These are phyloP conservation scores for Neonectria coccinea DNA, from an alignment of 2,329 filamentous ascomycete genomes.

Conservation along the genomic window DNA sequence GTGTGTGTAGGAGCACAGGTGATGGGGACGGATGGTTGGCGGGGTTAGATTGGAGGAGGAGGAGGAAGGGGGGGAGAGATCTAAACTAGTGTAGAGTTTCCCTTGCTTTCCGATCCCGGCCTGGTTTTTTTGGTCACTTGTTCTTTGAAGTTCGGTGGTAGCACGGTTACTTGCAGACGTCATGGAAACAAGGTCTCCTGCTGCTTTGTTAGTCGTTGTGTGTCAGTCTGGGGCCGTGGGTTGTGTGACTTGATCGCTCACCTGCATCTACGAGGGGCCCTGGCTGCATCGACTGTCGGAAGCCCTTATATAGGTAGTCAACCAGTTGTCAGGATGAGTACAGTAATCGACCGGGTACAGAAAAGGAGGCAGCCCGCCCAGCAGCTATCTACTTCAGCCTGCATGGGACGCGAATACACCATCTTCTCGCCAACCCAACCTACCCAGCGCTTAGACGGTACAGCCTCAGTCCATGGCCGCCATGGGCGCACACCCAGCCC, in stretches of 20 bases:
- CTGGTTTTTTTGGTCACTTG: not conserved
- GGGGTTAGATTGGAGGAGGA: not conserved
- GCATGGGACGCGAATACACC: too few species aligned
- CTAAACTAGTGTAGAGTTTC: not conserved
- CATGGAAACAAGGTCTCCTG: not conserved
- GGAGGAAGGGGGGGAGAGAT: not conserved
- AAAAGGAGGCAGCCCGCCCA: not conserved
- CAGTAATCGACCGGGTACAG: not conserved
- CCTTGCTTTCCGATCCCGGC: slow-evolving; percentile 9
- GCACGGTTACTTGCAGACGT: not conserved
- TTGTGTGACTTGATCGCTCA: slow-evolving; percentile 25
- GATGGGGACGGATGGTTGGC: not conserved
- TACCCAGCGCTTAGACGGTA: not conserved
- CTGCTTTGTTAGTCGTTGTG: too few species aligned
- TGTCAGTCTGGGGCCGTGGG: too few species aligned
- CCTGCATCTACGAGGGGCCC: slow-evolving; percentile 14
- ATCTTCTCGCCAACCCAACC: too few species aligned
- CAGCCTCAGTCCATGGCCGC: slow-evolving; percentile 21
- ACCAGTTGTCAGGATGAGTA: too few species aligned
- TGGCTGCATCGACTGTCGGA: too few species aligned
- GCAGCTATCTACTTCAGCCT: too few species aligned
- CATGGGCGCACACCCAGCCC: not conserved
- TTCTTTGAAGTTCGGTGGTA: too few species aligned
- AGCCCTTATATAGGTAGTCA: too few species aligned
- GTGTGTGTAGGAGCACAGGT: slow-evolving; percentile 1